Conservation (phyloP, 1,139 yeast genomes). For the Debaryomycetaceae sp. region DNA sequence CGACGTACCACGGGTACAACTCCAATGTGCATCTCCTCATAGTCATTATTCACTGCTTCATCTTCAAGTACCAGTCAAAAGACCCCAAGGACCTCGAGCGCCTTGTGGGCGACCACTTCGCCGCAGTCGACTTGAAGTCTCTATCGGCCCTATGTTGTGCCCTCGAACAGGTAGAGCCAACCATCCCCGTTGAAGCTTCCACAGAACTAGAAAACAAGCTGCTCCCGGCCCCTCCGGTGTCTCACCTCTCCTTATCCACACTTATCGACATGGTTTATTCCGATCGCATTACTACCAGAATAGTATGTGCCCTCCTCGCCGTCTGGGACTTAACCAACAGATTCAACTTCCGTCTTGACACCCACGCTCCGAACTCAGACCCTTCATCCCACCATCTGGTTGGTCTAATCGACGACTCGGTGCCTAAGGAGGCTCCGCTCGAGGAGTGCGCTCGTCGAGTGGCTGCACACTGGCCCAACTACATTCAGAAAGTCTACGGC, state of each 20-base stretch:
- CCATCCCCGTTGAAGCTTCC: constrained; percentile 3
- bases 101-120: constrained; percentile 2
- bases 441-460: constrained; percentile 5
- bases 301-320: constrained; percentile 30
- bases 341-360: constrained; percentile 1
- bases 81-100: background rate
- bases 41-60: constrained; percentile 15
- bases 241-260: constrained; percentile 10
- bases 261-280: constrained; percentile 15
- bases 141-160: constrained; percentile 16
- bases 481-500: constrained; percentile 19
- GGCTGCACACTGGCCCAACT: constrained; percentile 12
- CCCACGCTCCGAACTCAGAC: background rate
- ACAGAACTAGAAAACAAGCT: constrained; percentile 2
- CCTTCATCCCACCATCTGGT: background rate
- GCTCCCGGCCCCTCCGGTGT: constrained; percentile 4
- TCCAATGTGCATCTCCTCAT: constrained; percentile 20
- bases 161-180: constrained; percentile 17
- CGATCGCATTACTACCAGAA: constrained; percentile 24
- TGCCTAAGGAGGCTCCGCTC: background rate
- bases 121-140: constrained; percentile 8
- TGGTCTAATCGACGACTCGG: background rate
- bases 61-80: constrained; percentile 5
- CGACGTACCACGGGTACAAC: constrained; percentile 10
- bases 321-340: constrained; percentile 31